Evolutionary conservation across 2,329 filamentous ascomycete genomes (phyloP), one percentile per base, ranked within the genome.

Genomic region (Fusarium sp.): DNA sequence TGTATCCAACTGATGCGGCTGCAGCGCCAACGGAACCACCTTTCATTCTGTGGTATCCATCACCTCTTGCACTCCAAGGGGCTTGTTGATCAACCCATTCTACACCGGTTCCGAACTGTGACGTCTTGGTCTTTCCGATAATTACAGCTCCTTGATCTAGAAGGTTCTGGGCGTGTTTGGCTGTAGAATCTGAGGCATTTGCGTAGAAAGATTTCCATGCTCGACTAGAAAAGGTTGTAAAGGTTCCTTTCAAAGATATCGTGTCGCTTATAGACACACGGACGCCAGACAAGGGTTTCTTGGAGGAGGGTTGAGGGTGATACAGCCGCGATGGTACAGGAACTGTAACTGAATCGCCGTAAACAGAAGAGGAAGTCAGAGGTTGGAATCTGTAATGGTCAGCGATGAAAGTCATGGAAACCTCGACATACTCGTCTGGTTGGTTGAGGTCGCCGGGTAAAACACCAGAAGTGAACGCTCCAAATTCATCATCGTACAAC

Each of bases 101-200:
- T 48, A 64, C 60, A 9, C 79, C 78, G 8, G 80, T 75, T 15
- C 83, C 83, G 53, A 88, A 83, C 67, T 86, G 85, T 2, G 83
- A 80, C 5, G 83, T 82, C 69, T 86, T 87, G 26, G 85, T 85
- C 78, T 87, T 88, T 6, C 87, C 86, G 0, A 89, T 79, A 14
- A 88, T 75, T 12, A 88, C 78, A 0, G 88, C 90, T 1, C 91
- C 91, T 5, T 87, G 84, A 57, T 89, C 85, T 6, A 92, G 82
- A 2, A 93, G 78, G 4, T 83, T 81, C 54, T 89, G 85, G 0
- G 90, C 83, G 3, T 86, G 81, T 0, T 84, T 75, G 0, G 87
- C 85, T 3, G 87, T 90, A 5, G 73, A 75, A 4, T 79, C 82
- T 7, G 76, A 76, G 0, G 83, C 80, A 5, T 82, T 74, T 2